Evolutionary conservation across 2,329 filamentous ascomycete genomes (phyloP).

Genomic region (Colletotrichum theobromicola): DNA sequence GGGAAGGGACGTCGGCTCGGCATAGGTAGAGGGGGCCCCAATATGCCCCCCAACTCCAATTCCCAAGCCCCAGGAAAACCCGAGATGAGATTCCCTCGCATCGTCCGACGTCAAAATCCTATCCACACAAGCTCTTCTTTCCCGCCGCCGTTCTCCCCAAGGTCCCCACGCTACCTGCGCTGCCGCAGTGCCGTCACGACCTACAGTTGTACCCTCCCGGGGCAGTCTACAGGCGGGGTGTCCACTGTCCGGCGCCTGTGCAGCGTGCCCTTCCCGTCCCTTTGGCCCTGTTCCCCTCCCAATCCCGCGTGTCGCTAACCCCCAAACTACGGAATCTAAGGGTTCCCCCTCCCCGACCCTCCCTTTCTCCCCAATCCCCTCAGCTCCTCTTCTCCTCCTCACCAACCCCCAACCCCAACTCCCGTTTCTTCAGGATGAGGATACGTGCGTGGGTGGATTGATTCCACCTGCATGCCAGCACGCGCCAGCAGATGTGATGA

Average conservation of each 20-base stretch:
- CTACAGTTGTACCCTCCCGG: neutral
- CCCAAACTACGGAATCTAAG: neutral
- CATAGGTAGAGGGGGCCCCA: neutral
- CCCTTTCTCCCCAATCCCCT: neutral
- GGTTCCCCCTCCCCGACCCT: neutral
- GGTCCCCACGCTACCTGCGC: neutral
- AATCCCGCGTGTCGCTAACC: neutral
- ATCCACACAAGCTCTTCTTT: neutral
- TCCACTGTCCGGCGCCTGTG: neutral
- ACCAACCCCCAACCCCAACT: neutral
- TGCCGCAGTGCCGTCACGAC: neutral
- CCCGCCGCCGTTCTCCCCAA: neutral
- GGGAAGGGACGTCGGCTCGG: neutral
- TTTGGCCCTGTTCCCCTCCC: neutral
- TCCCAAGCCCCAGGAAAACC: neutral
- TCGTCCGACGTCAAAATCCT: neutral
- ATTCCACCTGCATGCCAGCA: conserved; percentile 21
- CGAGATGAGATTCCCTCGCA: neutral
- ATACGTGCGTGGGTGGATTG: conserved; percentile 19
- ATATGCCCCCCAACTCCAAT: neutral
- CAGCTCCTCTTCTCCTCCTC: neutral
- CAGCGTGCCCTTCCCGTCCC: conserved; percentile 4
- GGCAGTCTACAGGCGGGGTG: neutral
- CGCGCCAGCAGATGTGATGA: conserved; percentile 20
- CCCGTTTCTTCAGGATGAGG: conserved; percentile 17